These are phyloP conservation scores for Debaryomyces robertsiae DNA, from an alignment of 1,139 yeast species.

Conservation along the genomic window DNA sequence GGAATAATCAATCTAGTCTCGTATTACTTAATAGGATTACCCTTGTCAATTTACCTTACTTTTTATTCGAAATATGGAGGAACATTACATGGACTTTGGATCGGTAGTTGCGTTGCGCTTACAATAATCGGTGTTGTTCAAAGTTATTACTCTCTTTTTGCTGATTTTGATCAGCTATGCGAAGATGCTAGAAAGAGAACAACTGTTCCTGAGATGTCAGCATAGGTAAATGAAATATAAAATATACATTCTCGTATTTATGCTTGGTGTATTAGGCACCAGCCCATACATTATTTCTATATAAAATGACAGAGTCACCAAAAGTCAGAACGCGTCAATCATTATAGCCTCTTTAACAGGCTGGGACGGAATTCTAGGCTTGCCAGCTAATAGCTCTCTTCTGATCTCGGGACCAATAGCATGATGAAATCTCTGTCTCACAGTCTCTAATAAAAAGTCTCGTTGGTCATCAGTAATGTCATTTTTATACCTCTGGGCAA, in stretches of 20 bases:
- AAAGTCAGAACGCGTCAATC: constrained; percentile 40
- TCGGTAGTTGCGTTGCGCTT: constrained; percentile 52
- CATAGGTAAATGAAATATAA: too few species aligned
- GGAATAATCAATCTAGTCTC: constrained; percentile 57
- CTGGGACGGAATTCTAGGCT: constrained; percentile 37
- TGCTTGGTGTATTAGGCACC: too few species aligned
- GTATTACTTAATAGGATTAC: constrained; percentile 56
- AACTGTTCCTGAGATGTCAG: constrained; percentile 9
- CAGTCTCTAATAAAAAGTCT: constrained; percentile 87
- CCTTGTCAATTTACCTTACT: constrained; percentile 50
- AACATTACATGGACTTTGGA: constrained; percentile 55
- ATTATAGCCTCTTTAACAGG: constrained; percentile 36
- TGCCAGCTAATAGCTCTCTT: constrained; percentile 88
- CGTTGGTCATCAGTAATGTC: constrained; percentile 98
- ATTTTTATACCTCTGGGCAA: constrained; percentile 94
- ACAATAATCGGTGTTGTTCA: constrained; percentile 56
- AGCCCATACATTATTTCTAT: too few species aligned
- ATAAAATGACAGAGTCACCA: too few species aligned
- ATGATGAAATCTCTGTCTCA: constrained; percentile 86
- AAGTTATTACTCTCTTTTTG: constrained; percentile 43
- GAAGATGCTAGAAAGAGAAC: constrained; percentile 47
- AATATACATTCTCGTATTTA: too few species aligned
- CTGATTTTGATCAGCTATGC: constrained; percentile 42
- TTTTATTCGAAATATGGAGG: constrained; percentile 49
- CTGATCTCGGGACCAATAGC: constrained; percentile 93